phyloP scores from a whole-genome alignment of 768 basidiomycete genomes.

The Glaciozyma antarctica region DNA sequence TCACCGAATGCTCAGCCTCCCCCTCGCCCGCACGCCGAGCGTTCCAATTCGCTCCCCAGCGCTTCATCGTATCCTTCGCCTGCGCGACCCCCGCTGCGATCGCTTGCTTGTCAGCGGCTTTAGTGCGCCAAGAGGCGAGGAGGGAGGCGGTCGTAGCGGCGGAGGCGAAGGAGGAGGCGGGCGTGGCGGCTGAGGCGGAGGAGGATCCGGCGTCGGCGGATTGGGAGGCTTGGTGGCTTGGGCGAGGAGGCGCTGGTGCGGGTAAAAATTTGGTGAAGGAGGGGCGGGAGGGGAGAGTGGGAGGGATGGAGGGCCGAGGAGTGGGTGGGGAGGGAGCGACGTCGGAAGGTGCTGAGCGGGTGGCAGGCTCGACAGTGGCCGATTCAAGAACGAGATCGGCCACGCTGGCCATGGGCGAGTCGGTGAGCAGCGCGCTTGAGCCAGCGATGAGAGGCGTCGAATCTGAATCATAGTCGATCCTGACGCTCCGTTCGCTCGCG shows the following conservation, averaged over 20 bases:
- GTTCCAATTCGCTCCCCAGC: constrained; percentile 78
- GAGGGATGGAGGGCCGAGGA: neutral
- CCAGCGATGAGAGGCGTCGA: neutral
- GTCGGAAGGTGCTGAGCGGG: neutral
- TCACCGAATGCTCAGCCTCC: neutral
- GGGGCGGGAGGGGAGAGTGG: neutral
- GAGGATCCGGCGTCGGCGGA: neutral
- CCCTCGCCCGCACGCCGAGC: constrained; percentile 36
- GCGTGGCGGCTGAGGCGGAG: neutral
- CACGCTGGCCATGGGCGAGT: neutral
- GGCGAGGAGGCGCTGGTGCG: neutral
- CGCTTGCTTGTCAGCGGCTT: constrained; percentile 66
- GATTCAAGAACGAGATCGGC: neutral
- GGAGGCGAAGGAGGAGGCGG: neutral
- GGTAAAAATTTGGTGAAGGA: neutral
- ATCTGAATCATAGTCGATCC: neutral
- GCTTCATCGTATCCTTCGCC: constrained; percentile 76
- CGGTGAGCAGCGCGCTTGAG: neutral
- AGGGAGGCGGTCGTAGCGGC: constrained; percentile 38
- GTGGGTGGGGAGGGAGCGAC: neutral
- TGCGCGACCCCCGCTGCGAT: constrained; percentile 57
- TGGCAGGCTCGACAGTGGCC: neutral
- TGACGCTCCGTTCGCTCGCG: neutral
- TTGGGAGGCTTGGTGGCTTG: neutral
- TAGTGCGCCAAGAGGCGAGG: constrained; percentile 65